A percentile compares a stretch with the other conserved stretches of the same genome.
These are phyloP conservation scores for Brettanomyces naardenensis DNA, from an alignment of 805 yeast species.

Conservation along the genomic window DNA sequence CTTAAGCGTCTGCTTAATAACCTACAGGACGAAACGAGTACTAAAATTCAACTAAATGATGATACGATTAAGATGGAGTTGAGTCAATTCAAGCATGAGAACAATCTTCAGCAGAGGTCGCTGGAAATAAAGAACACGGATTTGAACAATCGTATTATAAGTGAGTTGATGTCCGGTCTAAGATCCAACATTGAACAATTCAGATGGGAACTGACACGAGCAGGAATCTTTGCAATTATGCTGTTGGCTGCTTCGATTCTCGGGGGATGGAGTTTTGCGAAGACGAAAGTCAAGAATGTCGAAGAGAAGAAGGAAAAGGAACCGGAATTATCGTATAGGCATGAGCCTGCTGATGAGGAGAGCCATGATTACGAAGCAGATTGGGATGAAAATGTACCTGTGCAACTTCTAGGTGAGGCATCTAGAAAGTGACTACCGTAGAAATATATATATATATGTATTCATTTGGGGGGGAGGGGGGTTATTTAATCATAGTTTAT, in stretches of 20 bases:
- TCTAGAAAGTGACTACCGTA: background rate
- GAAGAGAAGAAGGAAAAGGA: conserved; percentile 20
- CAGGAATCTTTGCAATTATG: conserved; percentile 74
- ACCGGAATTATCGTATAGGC: conserved; percentile 31
- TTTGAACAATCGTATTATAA: conserved; percentile 74
- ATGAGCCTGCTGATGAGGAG: conserved; percentile 45
- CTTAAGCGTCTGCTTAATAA: conserved; percentile 67
- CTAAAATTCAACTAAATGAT: conserved; percentile 46
- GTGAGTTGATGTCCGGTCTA: conserved; percentile 73
- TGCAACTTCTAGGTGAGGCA: conserved; percentile 7
- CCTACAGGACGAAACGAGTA: conserved; percentile 69
- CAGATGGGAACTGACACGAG: conserved; percentile 88
- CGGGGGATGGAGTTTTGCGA: conserved; percentile 40
- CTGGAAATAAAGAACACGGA: conserved; percentile 71
- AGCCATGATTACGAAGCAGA: conserved; percentile 49
- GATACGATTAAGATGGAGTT: conserved; percentile 72
- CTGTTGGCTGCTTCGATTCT: conserved; percentile 56
- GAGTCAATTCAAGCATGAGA: conserved; percentile 80
- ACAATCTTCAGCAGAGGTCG: conserved; percentile 63
- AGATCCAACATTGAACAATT: conserved; percentile 81
- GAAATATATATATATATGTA: background rate
- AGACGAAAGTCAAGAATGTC: conserved; percentile 18
- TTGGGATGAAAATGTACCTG: conserved; percentile 32
- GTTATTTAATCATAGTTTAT: conserved; percentile 47
- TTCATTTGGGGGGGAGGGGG: too few relatives aligned